A percentile compares a stretch with the other conserved stretches of the same genome.
These are phyloP conservation scores for Castanospermum australe DNA, from an alignment of 306 rosid species.

Conservation along the genomic window DNA sequence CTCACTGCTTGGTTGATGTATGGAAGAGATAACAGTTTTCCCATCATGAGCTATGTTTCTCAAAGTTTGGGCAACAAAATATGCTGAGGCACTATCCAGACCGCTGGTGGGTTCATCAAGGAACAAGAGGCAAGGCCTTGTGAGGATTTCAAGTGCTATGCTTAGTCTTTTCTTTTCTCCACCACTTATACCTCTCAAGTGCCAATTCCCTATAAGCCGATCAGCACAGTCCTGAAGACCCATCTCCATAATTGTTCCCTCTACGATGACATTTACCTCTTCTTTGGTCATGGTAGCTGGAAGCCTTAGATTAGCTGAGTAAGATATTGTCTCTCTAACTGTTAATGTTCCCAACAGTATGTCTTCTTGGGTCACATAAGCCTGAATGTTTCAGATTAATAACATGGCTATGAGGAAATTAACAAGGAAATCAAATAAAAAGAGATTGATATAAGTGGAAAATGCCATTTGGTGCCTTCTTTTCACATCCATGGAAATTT, in stretches of 20 bases:
- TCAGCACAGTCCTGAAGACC: constrained; percentile 88
- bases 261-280: constrained; percentile 58
- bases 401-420: background rate
- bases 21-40: constrained; percentile 72
- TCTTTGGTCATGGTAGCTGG: constrained; percentile 55
- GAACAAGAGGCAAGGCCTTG: constrained; percentile 77
- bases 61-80: constrained; percentile 80
- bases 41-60: constrained; percentile 79
- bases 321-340: constrained; percentile 77
- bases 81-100: constrained; percentile 89
- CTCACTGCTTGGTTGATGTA: constrained; percentile 97
- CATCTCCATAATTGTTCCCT: constrained; percentile 69
- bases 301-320: constrained; percentile 86
- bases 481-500: background rate
- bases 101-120: constrained; percentile 97
- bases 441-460: background rate
- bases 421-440: background rate
- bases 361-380: constrained; percentile 94
- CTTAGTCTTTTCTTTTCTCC: constrained; percentile 90
- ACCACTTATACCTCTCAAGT: constrained; percentile 85
- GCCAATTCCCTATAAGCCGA: constrained; percentile 79
- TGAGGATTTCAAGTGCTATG: constrained; percentile 90
- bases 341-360: constrained; percentile 78
- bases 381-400: constrained; percentile 37
- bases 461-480: background rate